phyloP scores from a whole-genome alignment of 2,329 filamentous ascomycete species.

The Chaetomiaceae sp. region DNA sequence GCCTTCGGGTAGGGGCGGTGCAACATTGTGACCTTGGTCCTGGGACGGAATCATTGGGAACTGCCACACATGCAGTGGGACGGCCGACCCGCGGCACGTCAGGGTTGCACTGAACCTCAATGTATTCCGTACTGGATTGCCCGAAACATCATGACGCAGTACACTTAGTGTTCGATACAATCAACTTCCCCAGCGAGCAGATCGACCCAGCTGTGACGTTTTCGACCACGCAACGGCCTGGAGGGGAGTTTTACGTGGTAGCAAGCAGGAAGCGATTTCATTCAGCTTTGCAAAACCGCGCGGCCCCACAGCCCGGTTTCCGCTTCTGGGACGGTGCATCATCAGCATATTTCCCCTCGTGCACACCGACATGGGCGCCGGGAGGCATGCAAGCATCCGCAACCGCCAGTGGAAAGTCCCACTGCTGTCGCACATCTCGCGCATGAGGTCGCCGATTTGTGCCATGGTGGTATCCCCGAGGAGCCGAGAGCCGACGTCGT shows the following conservation, averaged over 20 bases:
- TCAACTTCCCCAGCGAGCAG: no score
- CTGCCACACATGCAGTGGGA: slow-evolving; percentile 6
- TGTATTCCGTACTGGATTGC: neutral
- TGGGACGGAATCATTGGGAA: slow-evolving; percentile 18
- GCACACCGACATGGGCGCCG: slow-evolving; percentile 3
- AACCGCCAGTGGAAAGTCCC: neutral
- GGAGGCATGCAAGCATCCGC: slow-evolving; percentile 10
- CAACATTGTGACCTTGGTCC: slow-evolving; percentile 23
- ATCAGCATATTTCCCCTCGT: slow-evolving; percentile 5
- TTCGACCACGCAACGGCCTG: no score
- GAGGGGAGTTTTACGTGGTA: no score
- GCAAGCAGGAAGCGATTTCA: no score
- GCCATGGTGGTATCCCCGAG: slow-evolving; percentile 14
- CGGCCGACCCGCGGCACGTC: slow-evolving; percentile 3
- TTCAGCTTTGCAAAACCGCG: no score
- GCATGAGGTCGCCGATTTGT: slow-evolving; percentile 16
- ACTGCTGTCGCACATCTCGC: slow-evolving; percentile 3
- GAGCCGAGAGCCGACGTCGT: slow-evolving; percentile 9
- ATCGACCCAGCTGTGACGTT: no score
- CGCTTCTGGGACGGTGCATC: slow-evolving; percentile 1
- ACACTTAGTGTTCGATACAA: no score
- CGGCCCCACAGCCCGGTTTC: no score
- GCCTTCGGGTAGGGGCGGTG: slow-evolving; percentile 20
- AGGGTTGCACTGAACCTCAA: slow-evolving; percentile 6
- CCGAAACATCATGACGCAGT: no score